Base-by-base conservation (phyloP, 2,329 filamentous ascomycete genomes). In the Diaporthe citri region DNA sequence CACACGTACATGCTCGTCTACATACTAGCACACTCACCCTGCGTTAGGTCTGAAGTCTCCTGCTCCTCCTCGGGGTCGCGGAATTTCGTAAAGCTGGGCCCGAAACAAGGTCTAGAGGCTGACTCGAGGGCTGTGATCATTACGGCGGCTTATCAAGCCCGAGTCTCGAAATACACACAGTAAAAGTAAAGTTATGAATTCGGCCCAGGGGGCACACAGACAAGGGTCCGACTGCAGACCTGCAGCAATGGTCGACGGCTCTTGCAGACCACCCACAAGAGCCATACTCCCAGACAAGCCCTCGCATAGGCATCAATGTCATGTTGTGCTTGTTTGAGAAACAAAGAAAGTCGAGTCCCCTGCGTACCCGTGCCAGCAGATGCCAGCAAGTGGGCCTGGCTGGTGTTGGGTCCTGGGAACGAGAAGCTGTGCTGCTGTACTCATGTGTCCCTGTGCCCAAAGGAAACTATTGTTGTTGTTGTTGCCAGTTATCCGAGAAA, bases 71-170 rank as follows among this genome's bases (percentile, higher is more conserved):
- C 62, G 62, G 46, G 43, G 62, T 51, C 62, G 31, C 46, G 62
- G 62, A 51, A 67, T 67, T 39, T 36, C 9, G 31, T 28, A 52
- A 55, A 52, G 64, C 48, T 69, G 34, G 36, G 48, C 22, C 64
- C 64, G 48, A 55, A 69, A 55, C 64, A 55, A 55, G 64, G 46
- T 31, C 64, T 39, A 69, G 34, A 55, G 64, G 64, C 64, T 69
- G 64, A 69, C 64, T 69, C 64, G 64, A 55, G n/a, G n/a, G 48
- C 48, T 69, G 48, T 34, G 48, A 39, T 55, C 48, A 69, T 55
- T 55, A 69, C 64, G 46, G 64, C 64, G 46, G 64, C 64, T 55
- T 69, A 55, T 55, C 64, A 41, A n/a, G 48, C 64, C 34, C 36
- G 31, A 67, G 48, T 41, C 64, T 69, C 48, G 34, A 69, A 55